phyloP scores from a whole-genome alignment of 1,284 basidiomycete genomes.

The Fomes fomentarius region DNA sequence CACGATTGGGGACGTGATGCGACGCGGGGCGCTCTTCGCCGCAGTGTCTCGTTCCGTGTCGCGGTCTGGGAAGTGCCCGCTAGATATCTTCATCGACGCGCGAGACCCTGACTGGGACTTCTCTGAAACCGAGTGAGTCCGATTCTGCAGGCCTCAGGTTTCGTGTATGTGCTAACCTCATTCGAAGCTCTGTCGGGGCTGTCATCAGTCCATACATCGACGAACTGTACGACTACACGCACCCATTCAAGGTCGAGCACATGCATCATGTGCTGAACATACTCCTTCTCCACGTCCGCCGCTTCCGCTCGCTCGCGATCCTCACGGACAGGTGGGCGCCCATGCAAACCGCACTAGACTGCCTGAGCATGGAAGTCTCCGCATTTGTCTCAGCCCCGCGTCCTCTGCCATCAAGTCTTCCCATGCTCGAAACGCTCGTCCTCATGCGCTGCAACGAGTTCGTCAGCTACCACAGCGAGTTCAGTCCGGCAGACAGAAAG shows the following conservation, averaged over 20 bases:
- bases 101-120: constrained; percentile 58
- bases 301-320: constrained; percentile 54
- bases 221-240: constrained; percentile 33
- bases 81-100: constrained; percentile 58
- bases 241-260: constrained; percentile 44
- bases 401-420: constrained; percentile 12
- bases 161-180: no score
- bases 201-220: constrained; percentile 23
- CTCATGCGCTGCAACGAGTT: constrained; percentile 62
- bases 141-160: background rate
- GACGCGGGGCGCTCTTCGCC: constrained; percentile 23
- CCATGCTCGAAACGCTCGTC: constrained; percentile 50
- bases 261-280: constrained; percentile 46
- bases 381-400: constrained; percentile 7
- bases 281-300: constrained; percentile 47
- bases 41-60: constrained; percentile 41
- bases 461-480: constrained; percentile 45
- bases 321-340: constrained; percentile 56
- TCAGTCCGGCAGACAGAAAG: constrained; percentile 44
- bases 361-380: constrained; percentile 37
- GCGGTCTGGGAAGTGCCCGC: constrained; percentile 46
- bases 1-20: constrained; percentile 37
- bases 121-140: constrained; percentile 48
- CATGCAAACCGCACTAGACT: constrained; percentile 49
- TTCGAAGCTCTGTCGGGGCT: constrained; percentile 16